phyloP scores from a whole-genome alignment of 1,284 basidiomycete species.

The Ceratobasidium sp. region DNA sequence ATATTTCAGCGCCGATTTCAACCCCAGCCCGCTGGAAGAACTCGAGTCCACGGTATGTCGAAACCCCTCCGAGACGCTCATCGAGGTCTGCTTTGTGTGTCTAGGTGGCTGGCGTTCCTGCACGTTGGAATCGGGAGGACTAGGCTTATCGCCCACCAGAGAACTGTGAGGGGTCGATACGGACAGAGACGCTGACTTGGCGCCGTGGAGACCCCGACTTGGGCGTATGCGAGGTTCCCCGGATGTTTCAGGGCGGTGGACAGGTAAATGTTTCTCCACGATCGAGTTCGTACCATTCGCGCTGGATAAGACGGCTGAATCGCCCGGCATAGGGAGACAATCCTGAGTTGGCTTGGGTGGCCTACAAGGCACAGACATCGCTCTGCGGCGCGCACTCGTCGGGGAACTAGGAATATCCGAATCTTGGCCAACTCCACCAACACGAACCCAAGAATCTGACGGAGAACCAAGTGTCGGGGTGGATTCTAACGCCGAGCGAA shows the following conservation, averaged over 20 bases:
- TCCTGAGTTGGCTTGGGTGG: constrained; percentile 7
- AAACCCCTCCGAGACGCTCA: constrained; percentile 9
- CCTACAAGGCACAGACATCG: constrained; percentile 25
- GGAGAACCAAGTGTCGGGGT: not conserved
- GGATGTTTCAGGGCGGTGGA: constrained; percentile 2
- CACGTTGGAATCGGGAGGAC: not conserved
- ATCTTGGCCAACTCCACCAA: constrained; percentile 3
- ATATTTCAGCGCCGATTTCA: constrained; percentile 28
- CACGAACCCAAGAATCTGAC: constrained; percentile 32
- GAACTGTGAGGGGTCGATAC: not conserved
- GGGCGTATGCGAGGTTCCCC: constrained; percentile 13
- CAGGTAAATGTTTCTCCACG: not conserved
- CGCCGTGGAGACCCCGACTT: not conserved
- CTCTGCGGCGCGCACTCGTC: constrained; percentile 15
- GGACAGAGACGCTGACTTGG: constrained; percentile 4
- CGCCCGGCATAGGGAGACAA: not conserved
- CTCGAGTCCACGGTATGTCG: not conserved
- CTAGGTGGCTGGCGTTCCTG: not conserved
- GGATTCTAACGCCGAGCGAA: not conserved
- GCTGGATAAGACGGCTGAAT: not conserved
- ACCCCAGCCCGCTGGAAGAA: not conserved
- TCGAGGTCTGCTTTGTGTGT: constrained; percentile 12
- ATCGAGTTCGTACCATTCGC: not conserved
- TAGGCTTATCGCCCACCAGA: too few relatives aligned
- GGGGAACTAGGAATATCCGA: constrained; percentile 1